Percentiles rank a stretch among this genome's conserved stretches.
These are phyloP conservation scores for Pilatotrama ljubarskyi DNA, from an alignment of 768 basidiomycete species.

Conservation along the genomic window DNA sequence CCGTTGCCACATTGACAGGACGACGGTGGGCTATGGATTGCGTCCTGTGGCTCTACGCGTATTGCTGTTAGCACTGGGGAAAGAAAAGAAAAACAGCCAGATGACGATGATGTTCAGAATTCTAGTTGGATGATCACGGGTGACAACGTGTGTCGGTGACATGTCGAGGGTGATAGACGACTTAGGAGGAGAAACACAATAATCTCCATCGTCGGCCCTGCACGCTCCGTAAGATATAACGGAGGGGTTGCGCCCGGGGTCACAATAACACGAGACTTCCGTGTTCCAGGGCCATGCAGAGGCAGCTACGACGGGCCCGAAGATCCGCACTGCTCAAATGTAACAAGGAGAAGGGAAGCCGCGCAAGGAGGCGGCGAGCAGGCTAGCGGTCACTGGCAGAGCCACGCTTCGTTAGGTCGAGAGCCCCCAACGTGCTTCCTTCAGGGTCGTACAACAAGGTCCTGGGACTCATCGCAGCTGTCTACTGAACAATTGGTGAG, in stretches of 20 bases:
- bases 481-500: not conserved
- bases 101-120: no score
- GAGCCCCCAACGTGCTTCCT: not conserved
- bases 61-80: no score
- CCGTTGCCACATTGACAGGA: no score
- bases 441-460: not conserved
- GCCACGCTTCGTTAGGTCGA: conserved; percentile 1
- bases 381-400: not conserved
- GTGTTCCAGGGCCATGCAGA: conserved; percentile 1
- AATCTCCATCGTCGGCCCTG: not conserved
- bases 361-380: conserved; percentile 1
- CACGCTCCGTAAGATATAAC: not conserved
- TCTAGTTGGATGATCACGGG: not conserved
- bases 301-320: not conserved
- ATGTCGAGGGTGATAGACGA: not conserved
- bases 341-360: not conserved
- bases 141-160: not conserved
- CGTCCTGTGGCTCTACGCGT: no score
- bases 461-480: not conserved
- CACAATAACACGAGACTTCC: not conserved
- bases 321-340: conserved; percentile 5
- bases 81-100: no score
- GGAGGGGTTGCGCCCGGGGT: not conserved
- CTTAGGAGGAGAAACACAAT: conserved; percentile 1
- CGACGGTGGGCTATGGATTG: no score